Evolutionary conservation across 2,329 filamentous ascomycete genomes (phyloP).

Genomic region (Phoma sp.): DNA sequence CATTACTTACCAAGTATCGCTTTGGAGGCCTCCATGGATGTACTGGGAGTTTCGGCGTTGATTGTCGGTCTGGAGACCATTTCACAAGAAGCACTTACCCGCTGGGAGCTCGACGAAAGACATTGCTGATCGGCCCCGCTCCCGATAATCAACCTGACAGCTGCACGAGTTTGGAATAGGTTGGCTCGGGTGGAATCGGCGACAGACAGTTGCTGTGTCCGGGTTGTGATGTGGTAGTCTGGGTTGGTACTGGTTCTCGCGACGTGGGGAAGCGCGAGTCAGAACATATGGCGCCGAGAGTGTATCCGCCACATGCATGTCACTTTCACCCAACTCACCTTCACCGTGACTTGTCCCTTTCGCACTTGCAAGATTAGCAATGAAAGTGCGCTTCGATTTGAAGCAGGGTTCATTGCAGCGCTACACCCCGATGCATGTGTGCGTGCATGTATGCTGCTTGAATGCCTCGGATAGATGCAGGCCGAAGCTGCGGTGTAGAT

Average conservation of each 20-base stretch:
- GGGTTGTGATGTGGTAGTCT: not conserved
- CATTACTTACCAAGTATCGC: not conserved
- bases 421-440: too few species aligned
- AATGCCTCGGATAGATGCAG: not conserved
- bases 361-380: too few species aligned
- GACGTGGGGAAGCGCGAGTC: not conserved
- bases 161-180: not conserved
- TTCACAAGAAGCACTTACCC: not conserved
- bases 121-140: not conserved
- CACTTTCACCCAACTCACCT: not conserved
- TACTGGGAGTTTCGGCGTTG: too few species aligned
- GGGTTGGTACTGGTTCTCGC: not conserved
- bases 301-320: not conserved
- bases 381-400: too few species aligned
- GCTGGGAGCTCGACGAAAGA: not conserved
- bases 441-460: too few species aligned
- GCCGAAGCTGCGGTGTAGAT: slow-evolving; percentile 7
- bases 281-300: not conserved
- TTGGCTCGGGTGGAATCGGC: slow-evolving; percentile 1
- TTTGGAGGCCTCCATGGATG: too few species aligned
- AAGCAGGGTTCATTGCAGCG: too few species aligned
- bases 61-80: not conserved
- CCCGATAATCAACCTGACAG: not conserved
- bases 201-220: not conserved
- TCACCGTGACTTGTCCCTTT: not conserved